Evolutionary conservation across 2,329 filamentous ascomycete genomes (phyloP).

Genomic region (Grosmannia serpens): DNA sequence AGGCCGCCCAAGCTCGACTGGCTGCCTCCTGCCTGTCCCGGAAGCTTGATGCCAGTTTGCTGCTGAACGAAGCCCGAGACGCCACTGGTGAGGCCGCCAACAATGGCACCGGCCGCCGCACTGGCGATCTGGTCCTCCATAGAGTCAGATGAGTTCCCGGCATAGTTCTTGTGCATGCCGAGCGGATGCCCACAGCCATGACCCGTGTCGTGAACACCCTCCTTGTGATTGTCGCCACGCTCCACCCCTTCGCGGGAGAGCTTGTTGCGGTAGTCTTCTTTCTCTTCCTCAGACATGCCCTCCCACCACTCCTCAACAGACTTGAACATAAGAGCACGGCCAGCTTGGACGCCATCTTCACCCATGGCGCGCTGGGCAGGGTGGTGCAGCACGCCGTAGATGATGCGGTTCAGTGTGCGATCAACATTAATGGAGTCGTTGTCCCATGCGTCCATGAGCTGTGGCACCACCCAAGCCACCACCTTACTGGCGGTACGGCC

Average conservation of each 20-base stretch:
- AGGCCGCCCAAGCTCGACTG: constrained; percentile 5
- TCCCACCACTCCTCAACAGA: constrained; percentile 77
- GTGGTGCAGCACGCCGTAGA: constrained; percentile 77
- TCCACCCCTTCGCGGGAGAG: constrained; percentile 69
- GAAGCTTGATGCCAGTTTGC: constrained; percentile 32
- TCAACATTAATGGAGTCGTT: constrained; percentile 60
- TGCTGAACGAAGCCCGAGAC: constrained; percentile 34
- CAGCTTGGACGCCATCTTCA: constrained; percentile 58
- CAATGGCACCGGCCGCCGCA: constrained; percentile 43
- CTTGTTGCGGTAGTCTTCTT: constrained; percentile 58
- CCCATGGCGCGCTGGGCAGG: constrained; percentile 65
- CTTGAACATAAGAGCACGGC: constrained; percentile 66
- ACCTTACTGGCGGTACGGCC: constrained; percentile 71
- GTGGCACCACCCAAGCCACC: constrained; percentile 76
- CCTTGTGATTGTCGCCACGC: constrained; percentile 73
- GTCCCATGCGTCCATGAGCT: constrained; percentile 81
- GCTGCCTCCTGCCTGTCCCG: constrained; percentile 16
- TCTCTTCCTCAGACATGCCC: constrained; percentile 48
- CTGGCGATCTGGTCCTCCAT: constrained; percentile 45
- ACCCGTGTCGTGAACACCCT: constrained; percentile 71
- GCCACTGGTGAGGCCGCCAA: constrained; percentile 44
- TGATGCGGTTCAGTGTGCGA: constrained; percentile 62
- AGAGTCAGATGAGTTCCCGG: constrained; percentile 30
- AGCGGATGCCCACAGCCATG: constrained; percentile 75
- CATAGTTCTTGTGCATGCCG: constrained; percentile 59